These are phyloP conservation scores for Blastobotrys malaysiensis DNA, from an alignment of 1,139 yeast genomes.

Conservation along the genomic window DNA sequence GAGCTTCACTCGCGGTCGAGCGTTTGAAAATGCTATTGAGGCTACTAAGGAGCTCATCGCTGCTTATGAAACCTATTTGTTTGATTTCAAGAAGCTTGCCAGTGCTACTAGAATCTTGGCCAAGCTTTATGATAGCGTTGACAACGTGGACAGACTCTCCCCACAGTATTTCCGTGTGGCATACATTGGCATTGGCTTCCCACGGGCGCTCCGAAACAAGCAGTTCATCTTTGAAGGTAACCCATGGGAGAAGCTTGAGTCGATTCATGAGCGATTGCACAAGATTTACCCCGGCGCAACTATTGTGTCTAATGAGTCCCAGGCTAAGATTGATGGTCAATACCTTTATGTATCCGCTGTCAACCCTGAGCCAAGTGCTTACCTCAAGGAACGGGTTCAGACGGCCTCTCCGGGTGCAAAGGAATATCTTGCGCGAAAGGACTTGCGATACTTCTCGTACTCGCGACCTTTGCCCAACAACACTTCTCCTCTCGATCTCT, in stretches of 20 bases:
- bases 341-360: constrained; percentile 69
- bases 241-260: constrained; percentile 82
- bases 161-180: constrained; percentile 79
- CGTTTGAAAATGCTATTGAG: constrained; percentile 71
- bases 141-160: constrained; percentile 59
- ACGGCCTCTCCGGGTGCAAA: constrained; percentile 27
- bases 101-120: constrained; percentile 67
- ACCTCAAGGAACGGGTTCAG: constrained; percentile 32
- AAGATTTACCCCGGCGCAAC: constrained; percentile 80
- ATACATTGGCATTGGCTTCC: constrained; percentile 83
- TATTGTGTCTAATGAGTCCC: constrained; percentile 61
- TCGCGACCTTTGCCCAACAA: constrained; percentile 73
- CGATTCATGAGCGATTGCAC: constrained; percentile 72
- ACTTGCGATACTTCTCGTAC: constrained; percentile 63
- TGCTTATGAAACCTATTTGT: constrained; percentile 67
- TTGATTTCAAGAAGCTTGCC: constrained; percentile 72
- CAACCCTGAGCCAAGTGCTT: constrained; percentile 47
- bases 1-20: constrained; percentile 65
- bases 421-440: constrained; percentile 41
- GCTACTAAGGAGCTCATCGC: constrained; percentile 72
- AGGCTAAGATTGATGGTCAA: constrained; percentile 66
- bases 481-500: constrained; percentile 64
- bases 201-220: constrained; percentile 66
- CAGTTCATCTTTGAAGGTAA: constrained; percentile 80
- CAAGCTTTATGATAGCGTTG: constrained; percentile 61